Conservation (phyloP, 495 filamentous ascomycete species). For the Xylaria grammica region DNA sequence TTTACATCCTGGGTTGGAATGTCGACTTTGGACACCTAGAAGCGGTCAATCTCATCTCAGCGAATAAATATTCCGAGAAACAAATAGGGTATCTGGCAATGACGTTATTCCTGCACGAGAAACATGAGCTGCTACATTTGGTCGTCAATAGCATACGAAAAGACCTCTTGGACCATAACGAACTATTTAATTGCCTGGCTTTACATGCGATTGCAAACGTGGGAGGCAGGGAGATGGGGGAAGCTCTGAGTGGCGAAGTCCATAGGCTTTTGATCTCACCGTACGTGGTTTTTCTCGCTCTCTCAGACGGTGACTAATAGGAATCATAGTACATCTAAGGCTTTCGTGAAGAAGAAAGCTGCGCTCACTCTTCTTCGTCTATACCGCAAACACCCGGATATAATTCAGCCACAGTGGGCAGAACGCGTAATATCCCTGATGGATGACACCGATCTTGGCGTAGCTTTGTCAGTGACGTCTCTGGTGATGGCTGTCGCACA, state of each 20-base stretch:
- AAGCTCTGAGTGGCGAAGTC: constrained; percentile 90
- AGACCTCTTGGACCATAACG: constrained; percentile 91
- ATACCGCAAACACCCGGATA: constrained; percentile 90
- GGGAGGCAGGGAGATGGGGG: constrained; percentile 94
- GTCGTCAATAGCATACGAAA: constrained; percentile 99
- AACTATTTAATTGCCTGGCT: constrained; percentile 97
- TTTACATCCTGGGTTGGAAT: constrained; percentile 99
- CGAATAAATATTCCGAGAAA: constrained; percentile 97
- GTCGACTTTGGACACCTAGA: constrained; percentile 99
- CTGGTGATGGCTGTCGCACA: constrained; percentile 95
- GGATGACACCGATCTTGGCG: constrained; percentile 95
- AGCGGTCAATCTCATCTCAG: constrained; percentile 96
- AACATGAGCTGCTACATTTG: constrained; percentile 93
- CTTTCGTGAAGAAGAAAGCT: constrained; percentile 99
- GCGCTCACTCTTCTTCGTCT: constrained; percentile 93
- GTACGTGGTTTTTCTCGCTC: constrained; percentile 56
- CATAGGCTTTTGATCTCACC: constrained; percentile 95
- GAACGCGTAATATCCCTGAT: constrained; percentile 97
- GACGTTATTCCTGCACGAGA: constrained; percentile 94
- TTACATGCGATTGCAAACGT: constrained; percentile 99
- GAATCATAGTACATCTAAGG: constrained; percentile 78
- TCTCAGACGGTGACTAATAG: neutral
- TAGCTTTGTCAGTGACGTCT: constrained; percentile 93
- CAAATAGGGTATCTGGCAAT: constrained; percentile 99
- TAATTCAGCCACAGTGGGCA: constrained; percentile 95